phyloP scores from a whole-genome alignment of 1,284 basidiomycete species.

The Pseudozyma hubeiensis region DNA sequence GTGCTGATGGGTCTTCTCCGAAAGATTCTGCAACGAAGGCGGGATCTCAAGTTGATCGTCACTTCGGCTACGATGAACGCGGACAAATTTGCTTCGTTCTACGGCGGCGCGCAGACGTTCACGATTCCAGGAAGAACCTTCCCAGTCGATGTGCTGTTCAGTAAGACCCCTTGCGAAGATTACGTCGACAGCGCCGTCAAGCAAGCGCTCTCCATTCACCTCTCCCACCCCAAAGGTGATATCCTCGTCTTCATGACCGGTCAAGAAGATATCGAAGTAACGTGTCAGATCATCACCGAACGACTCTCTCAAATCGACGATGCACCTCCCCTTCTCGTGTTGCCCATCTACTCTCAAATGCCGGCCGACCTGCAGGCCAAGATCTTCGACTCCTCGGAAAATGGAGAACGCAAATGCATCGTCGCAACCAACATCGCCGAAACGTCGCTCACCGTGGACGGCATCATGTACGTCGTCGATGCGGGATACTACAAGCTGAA shows the following conservation, averaged over 20 bases:
- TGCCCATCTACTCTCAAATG: constrained; percentile 99
- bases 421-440: constrained; percentile 99
- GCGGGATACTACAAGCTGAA: constrained; percentile 97
- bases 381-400: constrained; percentile 93
- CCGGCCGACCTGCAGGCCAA: constrained; percentile 98
- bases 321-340: constrained; percentile 82
- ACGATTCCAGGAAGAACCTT: constrained; percentile 98
- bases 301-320: constrained; percentile 91
- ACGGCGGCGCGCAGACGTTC: constrained; percentile 92
- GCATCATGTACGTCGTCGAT: constrained; percentile 96
- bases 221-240: constrained; percentile 92
- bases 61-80: constrained; percentile 99
- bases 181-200: constrained; percentile 98
- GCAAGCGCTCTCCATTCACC: constrained; percentile 94
- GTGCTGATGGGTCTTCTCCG: constrained; percentile 93
- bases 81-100: constrained; percentile 93
- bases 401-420: constrained; percentile 94
- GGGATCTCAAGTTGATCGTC: constrained; percentile 94
- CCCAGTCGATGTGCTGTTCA: constrained; percentile 95
- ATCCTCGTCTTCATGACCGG: constrained; percentile 99
- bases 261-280: constrained; percentile 93
- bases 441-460: constrained; percentile 93
- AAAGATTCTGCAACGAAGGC: constrained; percentile 88
- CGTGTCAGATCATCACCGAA: constrained; percentile 73
- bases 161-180: constrained; percentile 97